Evolutionary conservation across 768 basidiomycete species (phyloP).

Genomic region (Naganishia vaughanmartiniae): DNA sequence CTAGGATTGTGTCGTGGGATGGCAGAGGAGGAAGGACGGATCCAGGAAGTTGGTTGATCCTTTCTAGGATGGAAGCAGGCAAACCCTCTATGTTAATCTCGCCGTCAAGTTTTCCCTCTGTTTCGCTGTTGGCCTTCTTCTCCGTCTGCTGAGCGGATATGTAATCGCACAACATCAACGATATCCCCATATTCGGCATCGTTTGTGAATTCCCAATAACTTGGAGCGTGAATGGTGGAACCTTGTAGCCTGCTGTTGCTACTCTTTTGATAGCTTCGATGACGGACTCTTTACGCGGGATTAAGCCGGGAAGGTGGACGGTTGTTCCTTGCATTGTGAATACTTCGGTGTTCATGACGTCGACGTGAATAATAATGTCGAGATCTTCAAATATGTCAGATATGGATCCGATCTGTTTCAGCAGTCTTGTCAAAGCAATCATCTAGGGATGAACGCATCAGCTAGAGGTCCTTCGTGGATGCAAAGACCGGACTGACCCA

Average conservation of each 20-base stretch:
- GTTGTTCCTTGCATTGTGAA: not conserved
- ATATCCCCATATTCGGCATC: not conserved
- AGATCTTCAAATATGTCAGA: not conserved
- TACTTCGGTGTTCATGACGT: not conserved
- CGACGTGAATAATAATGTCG: constrained; percentile 1
- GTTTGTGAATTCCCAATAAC: not conserved
- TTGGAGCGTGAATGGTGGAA: constrained; percentile 1
- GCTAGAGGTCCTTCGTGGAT: not conserved
- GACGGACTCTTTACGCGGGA: not conserved
- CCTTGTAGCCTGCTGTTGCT: not conserved
- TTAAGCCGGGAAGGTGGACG: not conserved
- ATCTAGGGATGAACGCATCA: not conserved
- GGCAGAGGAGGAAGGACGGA: not conserved
- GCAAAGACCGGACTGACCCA: not conserved
- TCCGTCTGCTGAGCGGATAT: not conserved
- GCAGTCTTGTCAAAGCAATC: not conserved
- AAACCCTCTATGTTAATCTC: not conserved
- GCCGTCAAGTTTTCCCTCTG: not conserved
- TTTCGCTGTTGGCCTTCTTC: not conserved
- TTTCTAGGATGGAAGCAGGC: not conserved
- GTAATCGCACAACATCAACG: constrained; percentile 1
- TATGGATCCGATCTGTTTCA: not conserved
- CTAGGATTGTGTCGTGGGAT: not conserved
- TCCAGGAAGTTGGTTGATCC: not conserved
- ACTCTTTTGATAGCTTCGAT: not conserved